A percentile compares a stretch with the other conserved stretches of the same genome.
Conservation (phyloP, 2,329 filamentous ascomycete genomes). For the Ceratocystis colombiana region DNA sequence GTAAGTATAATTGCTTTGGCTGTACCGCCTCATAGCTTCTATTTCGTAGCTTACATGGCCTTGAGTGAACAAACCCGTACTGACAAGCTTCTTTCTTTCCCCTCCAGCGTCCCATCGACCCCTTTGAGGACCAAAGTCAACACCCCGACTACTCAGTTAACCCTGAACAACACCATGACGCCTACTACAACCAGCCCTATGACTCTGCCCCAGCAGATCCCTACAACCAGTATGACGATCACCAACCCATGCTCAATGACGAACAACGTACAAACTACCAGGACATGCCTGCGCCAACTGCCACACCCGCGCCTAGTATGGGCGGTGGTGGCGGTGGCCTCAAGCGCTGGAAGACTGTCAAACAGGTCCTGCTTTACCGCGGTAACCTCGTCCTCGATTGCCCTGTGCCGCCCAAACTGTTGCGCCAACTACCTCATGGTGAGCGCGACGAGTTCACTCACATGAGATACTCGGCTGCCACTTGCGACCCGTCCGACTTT, state of each 20-base stretch:
- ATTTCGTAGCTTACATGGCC: slow-evolving; percentile 21
- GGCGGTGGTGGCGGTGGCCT: slow-evolving; percentile 39
- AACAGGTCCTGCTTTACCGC: slow-evolving; percentile 93
- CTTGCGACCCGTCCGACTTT: slow-evolving; percentile 83
- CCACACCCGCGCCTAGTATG: slow-evolving; percentile 23
- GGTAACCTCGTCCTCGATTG: slow-evolving; percentile 96
- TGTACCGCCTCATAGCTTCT: slow-evolving; percentile 21
- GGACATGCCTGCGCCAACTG: slow-evolving; percentile 41
- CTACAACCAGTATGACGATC: slow-evolving; percentile 55
- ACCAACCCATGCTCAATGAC: slow-evolving; percentile 63
- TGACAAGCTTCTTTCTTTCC: not conserved
- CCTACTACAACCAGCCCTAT: slow-evolving; percentile 76
- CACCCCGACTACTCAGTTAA: slow-evolving; percentile 63
- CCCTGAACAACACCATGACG: slow-evolving; percentile 77
- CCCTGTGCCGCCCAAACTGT: slow-evolving; percentile 76
- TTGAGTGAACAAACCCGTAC: too few relatives aligned
- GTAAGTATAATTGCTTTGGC: slow-evolving; percentile 42
- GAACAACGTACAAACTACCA: slow-evolving; percentile 43
- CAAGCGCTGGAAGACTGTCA: slow-evolving; percentile 94
- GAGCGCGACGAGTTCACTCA: slow-evolving; percentile 87
- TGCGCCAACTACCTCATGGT: slow-evolving; percentile 81
- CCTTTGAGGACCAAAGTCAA: slow-evolving; percentile 40
- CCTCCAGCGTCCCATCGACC: slow-evolving; percentile 42
- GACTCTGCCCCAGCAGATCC: slow-evolving; percentile 46
- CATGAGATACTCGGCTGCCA: slow-evolving; percentile 84